phyloP scores from a whole-genome alignment of 805 yeast species.

The Candida loeiensis region DNA sequence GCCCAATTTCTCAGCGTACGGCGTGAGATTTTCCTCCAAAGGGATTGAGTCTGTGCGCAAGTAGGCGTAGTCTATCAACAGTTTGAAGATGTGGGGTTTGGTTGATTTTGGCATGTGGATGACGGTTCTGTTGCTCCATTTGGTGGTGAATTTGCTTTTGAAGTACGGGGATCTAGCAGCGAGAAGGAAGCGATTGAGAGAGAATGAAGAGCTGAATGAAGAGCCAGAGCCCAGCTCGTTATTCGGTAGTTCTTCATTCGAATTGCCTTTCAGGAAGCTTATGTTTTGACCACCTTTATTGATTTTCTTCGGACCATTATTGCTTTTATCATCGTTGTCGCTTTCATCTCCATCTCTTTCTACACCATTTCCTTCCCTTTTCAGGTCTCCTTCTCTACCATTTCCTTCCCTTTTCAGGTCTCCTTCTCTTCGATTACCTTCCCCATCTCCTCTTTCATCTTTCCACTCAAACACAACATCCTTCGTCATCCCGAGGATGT shows the following conservation, averaged over 20 bases:
- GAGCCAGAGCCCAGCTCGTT: no score
- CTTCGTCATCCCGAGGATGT: constrained; percentile 21
- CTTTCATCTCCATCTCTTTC: neutral
- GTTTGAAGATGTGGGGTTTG: constrained; percentile 19
- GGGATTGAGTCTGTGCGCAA: constrained; percentile 33
- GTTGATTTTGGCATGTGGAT: constrained; percentile 16
- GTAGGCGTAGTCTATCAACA: constrained; percentile 29
- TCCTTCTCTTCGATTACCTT: neutral
- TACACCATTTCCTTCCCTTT: no score
- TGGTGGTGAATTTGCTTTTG: constrained; percentile 16
- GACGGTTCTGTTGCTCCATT: constrained; percentile 19
- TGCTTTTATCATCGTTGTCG: neutral
- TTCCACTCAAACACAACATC: constrained; percentile 30
- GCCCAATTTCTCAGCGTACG: constrained; percentile 23
- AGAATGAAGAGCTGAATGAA: constrained; percentile 14
- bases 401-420: neutral
- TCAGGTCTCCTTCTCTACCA: neutral
- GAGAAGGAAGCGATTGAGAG: constrained; percentile 28
- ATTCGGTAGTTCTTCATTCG: no score
- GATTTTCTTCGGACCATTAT: neutral
- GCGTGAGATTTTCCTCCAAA: constrained; percentile 29
- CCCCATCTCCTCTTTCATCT: no score
- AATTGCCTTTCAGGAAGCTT: no score
- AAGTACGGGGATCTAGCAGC: constrained; percentile 34
- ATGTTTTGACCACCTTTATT: neutral